Evolutionary conservation across 768 basidiomycete genomes (phyloP).

Genomic region (Pleurotus giganteus): DNA sequence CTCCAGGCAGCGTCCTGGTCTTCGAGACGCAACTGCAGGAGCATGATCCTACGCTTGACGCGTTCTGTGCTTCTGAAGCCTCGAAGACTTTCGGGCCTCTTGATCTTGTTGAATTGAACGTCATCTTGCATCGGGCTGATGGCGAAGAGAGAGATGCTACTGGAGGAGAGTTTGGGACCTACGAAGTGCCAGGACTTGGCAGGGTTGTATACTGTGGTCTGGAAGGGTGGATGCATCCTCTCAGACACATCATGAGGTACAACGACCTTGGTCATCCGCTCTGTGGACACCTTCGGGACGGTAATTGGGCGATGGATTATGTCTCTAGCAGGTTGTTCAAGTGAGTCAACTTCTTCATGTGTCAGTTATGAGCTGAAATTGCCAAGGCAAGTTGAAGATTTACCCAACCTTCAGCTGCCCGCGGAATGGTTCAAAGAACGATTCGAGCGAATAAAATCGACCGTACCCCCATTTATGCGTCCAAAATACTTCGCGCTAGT

Average conservation of each 20-base stretch:
- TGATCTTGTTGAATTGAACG: slow-evolving; percentile 85
- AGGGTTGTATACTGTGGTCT: slow-evolving; percentile 88
- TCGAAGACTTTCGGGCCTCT: slow-evolving; percentile 72
- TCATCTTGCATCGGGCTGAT: slow-evolving; percentile 81
- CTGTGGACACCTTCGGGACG: slow-evolving; percentile 83
- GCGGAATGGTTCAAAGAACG: slow-evolving; percentile 85
- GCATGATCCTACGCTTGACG: slow-evolving; percentile 67
- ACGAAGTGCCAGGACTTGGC: slow-evolving; percentile 75
- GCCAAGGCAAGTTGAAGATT: slow-evolving; percentile 52
- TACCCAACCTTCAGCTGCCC: slow-evolving; percentile 69
- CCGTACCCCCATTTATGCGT: slow-evolving; percentile 82
- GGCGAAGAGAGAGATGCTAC: slow-evolving; percentile 93
- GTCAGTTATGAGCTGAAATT: slow-evolving; percentile 3
- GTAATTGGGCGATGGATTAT: slow-evolving; percentile 93
- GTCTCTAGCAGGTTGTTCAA: slow-evolving; percentile 63
- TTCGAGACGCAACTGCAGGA: slow-evolving; percentile 85
- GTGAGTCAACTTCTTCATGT: slow-evolving; percentile 44
- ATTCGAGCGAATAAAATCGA: slow-evolving; percentile 75
- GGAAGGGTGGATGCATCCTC: slow-evolving; percentile 95
- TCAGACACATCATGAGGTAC: slow-evolving; percentile 78
- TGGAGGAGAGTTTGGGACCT: slow-evolving; percentile 73
- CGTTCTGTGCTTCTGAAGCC: slow-evolving; percentile 67
- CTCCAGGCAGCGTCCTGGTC: slow-evolving; percentile 93
- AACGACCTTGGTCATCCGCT: slow-evolving; percentile 95
- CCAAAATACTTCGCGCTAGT: slow-evolving; percentile 97